Evolutionary conservation across 495 filamentous ascomycete species (phyloP), one percentile per base, ranked within the genome.

Genomic region (Astrocystis sublimbata): DNA sequence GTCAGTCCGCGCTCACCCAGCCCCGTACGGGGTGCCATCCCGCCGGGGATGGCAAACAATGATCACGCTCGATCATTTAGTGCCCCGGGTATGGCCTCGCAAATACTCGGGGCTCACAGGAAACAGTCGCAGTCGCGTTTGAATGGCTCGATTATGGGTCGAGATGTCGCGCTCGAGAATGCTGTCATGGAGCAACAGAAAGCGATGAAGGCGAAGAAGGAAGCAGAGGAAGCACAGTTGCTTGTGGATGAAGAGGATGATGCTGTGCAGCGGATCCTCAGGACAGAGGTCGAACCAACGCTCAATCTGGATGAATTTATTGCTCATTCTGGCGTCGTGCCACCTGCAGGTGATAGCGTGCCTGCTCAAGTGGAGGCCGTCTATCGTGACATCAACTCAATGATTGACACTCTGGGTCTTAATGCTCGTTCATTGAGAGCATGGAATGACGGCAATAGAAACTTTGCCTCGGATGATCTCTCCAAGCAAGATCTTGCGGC

Each of bases 371-470:
- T 96, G 59, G 96, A 98, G 71, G 82, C 86, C 24, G 78, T 97
- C 0, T 98, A 93, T 75, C 83, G 91, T 13, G 96, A 97, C 65
- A 91, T 97, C 67, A 98, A 98, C 72, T 90, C 89, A 12, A 99
- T 98, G 94, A 84, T 98, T 28, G 92, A 97, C 68, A 92, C 90
- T 2, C 74, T 97, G 19, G 96, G 93, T 6, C 80, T 98, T 33
- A 97, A 97, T 72, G 86, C 89, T 26, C 86, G 91, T 4, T 84
- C 87, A 10, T 73, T 99, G 26, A 77, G 85, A 46, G 82, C 84
- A 0, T 99, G 91, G 70, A 80, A 91, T 26, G 77, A 80, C 36
- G 88, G 86, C 21, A 89, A 93, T 58, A 77, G 65, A 0, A 71
- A 82, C 31, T 71, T 83, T 33, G 76, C 76, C 53, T 79, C 86